Evolutionary conservation across 441 rosid genomes (phyloP), one percentile per base, ranked within the genome.

Genomic region (Eutrema salsugineum): DNA sequence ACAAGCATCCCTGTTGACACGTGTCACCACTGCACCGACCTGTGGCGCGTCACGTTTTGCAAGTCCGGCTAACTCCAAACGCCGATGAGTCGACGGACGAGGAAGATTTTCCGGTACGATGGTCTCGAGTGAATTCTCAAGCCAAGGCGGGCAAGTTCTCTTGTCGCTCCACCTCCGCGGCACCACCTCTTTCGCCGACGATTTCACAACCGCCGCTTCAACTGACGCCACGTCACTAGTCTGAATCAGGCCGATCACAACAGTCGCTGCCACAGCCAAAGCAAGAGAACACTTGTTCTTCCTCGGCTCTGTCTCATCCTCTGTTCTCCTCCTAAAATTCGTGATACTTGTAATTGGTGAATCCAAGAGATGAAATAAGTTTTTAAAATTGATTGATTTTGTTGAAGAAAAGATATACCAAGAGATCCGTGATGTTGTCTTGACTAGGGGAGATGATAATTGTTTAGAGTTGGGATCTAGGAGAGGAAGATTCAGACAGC

Each of bases 31-130:
- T 40, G 66, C 60, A 46, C 71, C 59, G 6, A 65, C 64, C 1
- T 54, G 44, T 1, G 84, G 83, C 2, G 78, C 81, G n/a, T 44
- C 72, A 32, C 66, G 39, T 1, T 36, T 30, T 33, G 61, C 36
- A 8, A 57, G 11, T 10, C 71, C 80, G 12, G 83, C 77, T 2
- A 59, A 57, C 72, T 86, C 89, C 77, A 77, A 79, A 56, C 86
- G 80, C 57, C 91, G 51, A 24, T 63, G 79, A 74, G 75, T 68
- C 0, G 86, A 54, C 3, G 88, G 90, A 46, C 95, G 75, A 0
- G 95, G 95, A 49, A 89, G 95, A 66, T 87, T 86, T 79, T 89
- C 95, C 5, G 95, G 95, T 49, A 89, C 89, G 14, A 89, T 75
- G 3, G 88, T 80, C 79, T 89, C 93, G 0, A 84, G 61, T 14